These are phyloP conservation scores for Mucor irregularis DNA, from an alignment of 371 early-diverging fungal genomes.

Conservation along the genomic window DNA sequence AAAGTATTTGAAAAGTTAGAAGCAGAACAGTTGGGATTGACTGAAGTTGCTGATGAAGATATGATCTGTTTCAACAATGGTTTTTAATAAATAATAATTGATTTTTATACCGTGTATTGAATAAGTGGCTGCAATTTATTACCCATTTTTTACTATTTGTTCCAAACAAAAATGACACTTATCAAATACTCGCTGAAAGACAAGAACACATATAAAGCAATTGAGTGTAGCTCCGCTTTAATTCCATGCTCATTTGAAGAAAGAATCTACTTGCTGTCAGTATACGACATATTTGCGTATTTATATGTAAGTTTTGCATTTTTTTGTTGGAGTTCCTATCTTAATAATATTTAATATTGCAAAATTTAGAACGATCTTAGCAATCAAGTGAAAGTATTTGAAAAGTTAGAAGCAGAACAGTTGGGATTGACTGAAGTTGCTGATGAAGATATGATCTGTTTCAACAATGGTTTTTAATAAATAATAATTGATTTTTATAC, in stretches of 20 bases:
- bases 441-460: constrained; percentile 17
- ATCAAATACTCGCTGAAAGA: constrained; percentile 13
- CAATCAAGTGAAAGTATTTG: constrained; percentile 9
- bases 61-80: constrained; percentile 11
- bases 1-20: constrained; percentile 11
- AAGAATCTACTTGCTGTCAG: constrained; percentile 4
- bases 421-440: constrained; percentile 12
- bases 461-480: neutral
- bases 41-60: constrained; percentile 14
- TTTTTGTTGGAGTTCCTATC: constrained; percentile 9
- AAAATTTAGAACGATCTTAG: constrained; percentile 8
- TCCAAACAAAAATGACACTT: constrained; percentile 14
- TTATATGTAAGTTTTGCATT: constrained; percentile 16
- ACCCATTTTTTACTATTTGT: constrained; percentile 3
- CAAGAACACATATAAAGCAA: constrained; percentile 3
- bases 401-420: constrained; percentile 14
- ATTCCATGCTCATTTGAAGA: constrained; percentile 4
- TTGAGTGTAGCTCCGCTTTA: constrained; percentile 6
- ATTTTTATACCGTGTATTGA: constrained; percentile 9
- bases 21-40: constrained; percentile 13
- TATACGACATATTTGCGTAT: constrained; percentile 11
- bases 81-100: neutral
- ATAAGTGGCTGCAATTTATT: neutral
- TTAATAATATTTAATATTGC: constrained; percentile 8
- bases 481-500: constrained; percentile 5